Percentiles rank a stretch among this genome's conserved stretches.
Evolutionary conservation across 352 stramenopile genomes (phyloP).

Genomic region (Phytophthora chlamydospora): DNA sequence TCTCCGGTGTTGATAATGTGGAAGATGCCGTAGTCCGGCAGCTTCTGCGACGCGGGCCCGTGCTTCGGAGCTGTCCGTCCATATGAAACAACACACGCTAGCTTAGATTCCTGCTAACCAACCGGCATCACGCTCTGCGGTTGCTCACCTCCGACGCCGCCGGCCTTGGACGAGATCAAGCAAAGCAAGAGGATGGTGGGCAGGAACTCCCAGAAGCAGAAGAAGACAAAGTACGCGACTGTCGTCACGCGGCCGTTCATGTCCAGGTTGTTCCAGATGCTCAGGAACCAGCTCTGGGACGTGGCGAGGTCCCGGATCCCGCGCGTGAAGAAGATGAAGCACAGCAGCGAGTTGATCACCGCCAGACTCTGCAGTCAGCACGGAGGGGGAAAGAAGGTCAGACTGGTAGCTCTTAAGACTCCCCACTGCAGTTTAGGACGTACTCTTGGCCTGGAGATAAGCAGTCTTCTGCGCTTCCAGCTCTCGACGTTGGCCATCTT

Average conservation of each 20-base stretch:
- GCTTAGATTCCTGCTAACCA: not conserved
- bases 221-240: constrained; percentile 83
- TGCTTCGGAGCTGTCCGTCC: constrained; percentile 63
- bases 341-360: constrained; percentile 83
- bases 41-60: constrained; percentile 56
- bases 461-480: constrained; percentile 28
- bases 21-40: constrained; percentile 88
- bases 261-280: constrained; percentile 87
- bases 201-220: constrained; percentile 90
- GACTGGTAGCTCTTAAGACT: too few relatives aligned
- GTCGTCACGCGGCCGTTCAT: constrained; percentile 85
- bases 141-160: constrained; percentile 71
- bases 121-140: not conserved
- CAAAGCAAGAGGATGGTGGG: constrained; percentile 81
- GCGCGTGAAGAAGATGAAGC: constrained; percentile 85
- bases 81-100: not conserved
- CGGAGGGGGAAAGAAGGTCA: too few relatives aligned
- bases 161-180: constrained; percentile 83
- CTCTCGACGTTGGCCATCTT: constrained; percentile 77
- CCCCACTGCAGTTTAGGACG: not conserved
- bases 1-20: constrained; percentile 82
- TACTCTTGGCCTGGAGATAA: constrained; percentile 82
- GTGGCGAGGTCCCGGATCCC: constrained; percentile 77
- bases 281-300: constrained; percentile 85
- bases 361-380: constrained; percentile 57